Evolutionary conservation across 495 filamentous ascomycete species (phyloP), one percentile per base, ranked within the genome.

Genomic region (Immersiella caudata): DNA sequence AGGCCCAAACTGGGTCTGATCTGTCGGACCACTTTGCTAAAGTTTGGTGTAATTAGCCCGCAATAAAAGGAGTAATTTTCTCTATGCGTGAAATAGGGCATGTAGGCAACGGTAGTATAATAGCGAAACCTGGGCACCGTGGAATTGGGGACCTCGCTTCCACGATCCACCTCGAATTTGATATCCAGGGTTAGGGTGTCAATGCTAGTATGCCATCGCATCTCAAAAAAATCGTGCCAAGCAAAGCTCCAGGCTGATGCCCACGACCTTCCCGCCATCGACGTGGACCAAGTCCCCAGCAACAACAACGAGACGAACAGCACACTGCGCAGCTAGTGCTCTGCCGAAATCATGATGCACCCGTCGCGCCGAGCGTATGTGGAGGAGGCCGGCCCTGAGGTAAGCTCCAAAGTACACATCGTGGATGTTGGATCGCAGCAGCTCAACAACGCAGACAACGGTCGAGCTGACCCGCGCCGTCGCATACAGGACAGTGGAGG

Each of bases 351-450:
- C 27, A 84, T 80, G 87, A 93, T 97, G 83, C 95, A 97, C 81
- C 95, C 95, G 49, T 86, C 95, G 71, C 85, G 95, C 70, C 91
- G 94, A 77, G 94, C 95, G n/a, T 97, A 96, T 79, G 93, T 97
- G 68, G 95, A 97, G 83, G 95, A 97, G 72, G 88, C 80, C 11
- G 82, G 85, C 25, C 82, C 89, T 22, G 87, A 91, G 83, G 91
- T 93, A 86, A 86, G 89, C 70, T 63, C 68, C 62, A 33, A 26
- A 62, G 20, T 24, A 26, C 62, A 33, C 55, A 70, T 58, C 64
- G 68, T 65, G 65, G 65, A 68, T 69, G 59, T 67, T 69, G 75
- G 70, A 71, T 77, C 73, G 75, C 77, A 71, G 69, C 49, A 64
- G 62, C 70, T 74, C 66, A 75, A 72, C 72, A 62, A 57, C 67